Evolutionary conservation across 192 early-diverging fungal genomes (phyloP), one percentile per base, ranked within the genome.

Genomic region (Backusella tuberculispora): DNA sequence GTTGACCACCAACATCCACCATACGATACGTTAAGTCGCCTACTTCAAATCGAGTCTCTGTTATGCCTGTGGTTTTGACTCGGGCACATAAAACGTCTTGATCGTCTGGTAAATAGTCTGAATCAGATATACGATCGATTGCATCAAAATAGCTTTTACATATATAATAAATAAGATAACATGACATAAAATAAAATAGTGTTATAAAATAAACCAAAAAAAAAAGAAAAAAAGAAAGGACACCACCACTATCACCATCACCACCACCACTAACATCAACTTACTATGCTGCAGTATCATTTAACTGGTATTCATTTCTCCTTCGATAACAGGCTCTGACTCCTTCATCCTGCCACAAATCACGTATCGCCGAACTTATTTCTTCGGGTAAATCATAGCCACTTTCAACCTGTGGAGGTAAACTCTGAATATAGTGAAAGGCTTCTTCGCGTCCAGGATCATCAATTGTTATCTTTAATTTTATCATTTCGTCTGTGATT

Each of bases 1-100:
- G 91, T 86, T 97, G 97, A 37, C 97, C 97, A 77, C 97, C 97
- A 40, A 99, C 97, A 87, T 99, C 97, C 82, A 96, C 93, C 93
- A 99, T 95, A 67, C 94, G 88, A 84, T 97, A 97, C 19, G 91
- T 94, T 66, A 97, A 83, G 37, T 96, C 95, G n/a, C 94, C 95
- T 66, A 99, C 92, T 26, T 89, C 79, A 81, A 99, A 97, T 6
- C 88, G 90, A 0, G 95, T 97, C 81, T 99, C 97, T 40, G 95
- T 97, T 79, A 99, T 99, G 72, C 95, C 95, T 3, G 97, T 97
- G 2, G 97, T 98, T 86, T 97, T 99, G 73, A 96, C 95, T 65
- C 96, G 93, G 41, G 97, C 95, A 70, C 96, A 87, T 72, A 99
- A 90, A 45, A 99, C 94, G 80, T 99, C 97, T 83, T 99, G 97